Base-by-base conservation (phyloP, 257 asterid genomes). In the Oldenlandia corymbosa region DNA sequence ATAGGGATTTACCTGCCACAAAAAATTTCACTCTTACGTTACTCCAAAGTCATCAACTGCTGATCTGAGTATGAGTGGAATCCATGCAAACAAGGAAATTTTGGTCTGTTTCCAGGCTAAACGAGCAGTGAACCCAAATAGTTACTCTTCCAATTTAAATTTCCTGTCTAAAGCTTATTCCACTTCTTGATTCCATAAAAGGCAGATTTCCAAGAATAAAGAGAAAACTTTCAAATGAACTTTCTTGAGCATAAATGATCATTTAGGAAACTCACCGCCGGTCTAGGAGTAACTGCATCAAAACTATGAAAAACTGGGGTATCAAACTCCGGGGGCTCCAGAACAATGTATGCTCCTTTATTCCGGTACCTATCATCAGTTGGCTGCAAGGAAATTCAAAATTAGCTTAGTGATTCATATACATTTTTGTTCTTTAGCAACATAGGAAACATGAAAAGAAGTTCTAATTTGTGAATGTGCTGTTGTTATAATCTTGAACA, bases 271-370 rank as follows among this genome's bases (percentile, higher is more conserved):
- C 46, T 78, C 49, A 93, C 99, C 97, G 76, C 76, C 23, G 99
- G 96, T 68, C 99, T 85, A 49, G 99, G 99, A 70, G 87, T 71
- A 75, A 92, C 82, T 52, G 99, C 99, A 68, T 85, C 95, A 66
- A 90, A 93, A 78, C 86, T 85, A 63, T 62, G 94, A 69, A 85
- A 90, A 70, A 45, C 58, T 27, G 99, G 96, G 50, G 82, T 74
- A 68, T 83, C 85, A 59, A 84, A 93, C 48, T 79, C 65, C 1
- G 97, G 99, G 52, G 99, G 88, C 71, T 80, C 94, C 78, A 93
- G 68, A 65, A 89, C 79, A 61, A 93, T 70, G 65, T 93, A 93
- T 21, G 99, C 96, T 72, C 88, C 99, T 76, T 93, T 93, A 78
- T 93, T 93, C 69, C 78, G 73, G 79, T 80, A 81, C 71, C 99